phyloP scores from a whole-genome alignment of 768 basidiomycete genomes.

The Lactifluus pinguis region DNA sequence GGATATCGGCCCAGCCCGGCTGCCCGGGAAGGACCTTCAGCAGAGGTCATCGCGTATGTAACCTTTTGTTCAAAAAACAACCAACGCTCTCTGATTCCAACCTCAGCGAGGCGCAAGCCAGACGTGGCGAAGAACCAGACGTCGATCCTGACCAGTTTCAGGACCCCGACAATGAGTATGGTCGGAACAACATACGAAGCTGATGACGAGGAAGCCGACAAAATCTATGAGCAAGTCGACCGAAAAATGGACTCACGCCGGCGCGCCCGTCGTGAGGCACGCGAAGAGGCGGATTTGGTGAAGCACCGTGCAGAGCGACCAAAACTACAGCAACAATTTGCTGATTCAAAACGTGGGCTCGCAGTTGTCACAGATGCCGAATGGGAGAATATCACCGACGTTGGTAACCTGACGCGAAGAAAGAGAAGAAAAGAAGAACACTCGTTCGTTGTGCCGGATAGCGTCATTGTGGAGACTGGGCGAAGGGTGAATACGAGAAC shows the following conservation, averaged over 20 bases:
- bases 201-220: conserved; percentile 96
- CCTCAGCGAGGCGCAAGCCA: conserved; percentile 79
- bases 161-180: conserved; percentile 96
- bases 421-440: conserved; percentile 81
- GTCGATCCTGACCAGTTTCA: conserved; percentile 87
- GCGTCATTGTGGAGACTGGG: conserved; percentile 77
- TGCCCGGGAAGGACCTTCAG: conserved; percentile 92
- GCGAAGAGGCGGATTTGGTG: conserved; percentile 62
- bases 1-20: conserved; percentile 96
- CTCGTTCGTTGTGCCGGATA: conserved; percentile 87
- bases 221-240: conserved; percentile 90
- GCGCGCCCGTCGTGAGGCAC: conserved; percentile 66
- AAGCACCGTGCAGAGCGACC: conserved; percentile 82
- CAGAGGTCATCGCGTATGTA: conserved; percentile 79
- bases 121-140: conserved; percentile 80
- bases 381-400: conserved; percentile 94
- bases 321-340: conserved; percentile 93
- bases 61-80: not conserved
- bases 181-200: conserved; percentile 91
- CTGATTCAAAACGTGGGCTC: conserved; percentile 88
- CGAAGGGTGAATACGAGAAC: conserved; percentile 68
- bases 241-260: conserved; percentile 83
- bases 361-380: conserved; percentile 80
- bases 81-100: conserved; percentile 24
- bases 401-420: conserved; percentile 90